Evolutionary conservation across 2,329 filamentous ascomycete species (phyloP), one percentile per base, ranked within the genome.

Genomic region (Arthrinium phaeospermum): DNA sequence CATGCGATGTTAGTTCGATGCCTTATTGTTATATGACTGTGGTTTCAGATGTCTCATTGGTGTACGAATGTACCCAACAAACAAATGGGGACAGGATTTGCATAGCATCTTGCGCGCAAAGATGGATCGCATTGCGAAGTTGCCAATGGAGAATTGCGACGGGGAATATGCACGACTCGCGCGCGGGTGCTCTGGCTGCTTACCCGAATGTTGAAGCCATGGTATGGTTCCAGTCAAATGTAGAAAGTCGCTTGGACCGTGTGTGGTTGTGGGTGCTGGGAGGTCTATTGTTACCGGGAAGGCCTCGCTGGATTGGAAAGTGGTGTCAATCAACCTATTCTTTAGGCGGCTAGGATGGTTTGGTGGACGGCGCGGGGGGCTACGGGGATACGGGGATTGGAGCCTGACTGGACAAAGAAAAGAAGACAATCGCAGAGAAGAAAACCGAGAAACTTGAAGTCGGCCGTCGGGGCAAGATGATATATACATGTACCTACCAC

Each of bases 151-250:
- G n/a, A 57, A 8, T 61, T 34, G 53, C 53, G 53, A 61, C 53
- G 30, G 53, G 53, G 30, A 37, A 37, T n/a, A 19, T 61, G 53
- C 53, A 37, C 53, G 53, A 61, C 53, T 64, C 30, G 57, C 30
- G 30, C 57, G 57, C 19, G 10, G 30, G 57, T 14, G 57, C n/a
- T n/a, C n/a, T 64, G 27, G 51, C 41, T 64, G 34, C 57, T 64
- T 64, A 64, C 57, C 30, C 34, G 57, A 64, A 64, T 41, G 57
- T 64, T 64, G 57, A 64, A 64, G 57, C 34, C 57, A 64, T 64
- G 57, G 57, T 64, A 64, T 64, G 57, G 57, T 64, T 64, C 57
- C 57, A 64, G 57, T 64, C 57, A 41, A 64, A 41, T n/a, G n/a
- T 41, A 34, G 3, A 3, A 22, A 49, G 57, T 64, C n/a, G 57